A percentile compares a stretch with the other conserved stretches of the same genome.
Conservation (phyloP, 2,329 filamentous ascomycete species). For the Neoascochyta sp. region DNA sequence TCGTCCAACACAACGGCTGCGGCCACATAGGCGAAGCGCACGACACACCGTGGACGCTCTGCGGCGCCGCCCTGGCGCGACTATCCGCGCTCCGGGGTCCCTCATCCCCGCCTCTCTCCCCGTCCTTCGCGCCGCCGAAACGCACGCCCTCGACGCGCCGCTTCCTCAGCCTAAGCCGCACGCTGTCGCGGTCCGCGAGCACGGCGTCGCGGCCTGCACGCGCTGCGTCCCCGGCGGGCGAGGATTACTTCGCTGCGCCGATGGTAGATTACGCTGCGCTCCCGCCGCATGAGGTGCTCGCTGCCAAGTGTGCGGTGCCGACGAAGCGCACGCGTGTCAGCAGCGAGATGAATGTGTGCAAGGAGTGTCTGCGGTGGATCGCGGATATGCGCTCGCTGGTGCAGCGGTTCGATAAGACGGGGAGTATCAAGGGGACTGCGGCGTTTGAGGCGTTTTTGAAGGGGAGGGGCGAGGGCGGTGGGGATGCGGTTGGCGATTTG, state of each 20-base stretch:
- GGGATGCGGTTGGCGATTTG: slow-evolving; percentile 15
- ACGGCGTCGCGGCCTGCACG: slow-evolving; percentile 20
- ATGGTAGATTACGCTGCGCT: slow-evolving; percentile 19
- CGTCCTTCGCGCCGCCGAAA: slow-evolving; percentile 14
- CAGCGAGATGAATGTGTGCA: slow-evolving; percentile 27
- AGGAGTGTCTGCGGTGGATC: slow-evolving; percentile 25
- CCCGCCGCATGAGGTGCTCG: slow-evolving; percentile 25
- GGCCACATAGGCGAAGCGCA: slow-evolving; percentile 31
- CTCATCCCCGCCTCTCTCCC: slow-evolving; percentile 24
- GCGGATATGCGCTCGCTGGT: slow-evolving; percentile 32
- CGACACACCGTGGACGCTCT: slow-evolving; percentile 27
- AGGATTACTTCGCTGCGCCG: slow-evolving; percentile 6
- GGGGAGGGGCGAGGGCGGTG: slow-evolving; percentile 17
- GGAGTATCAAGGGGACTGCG: slow-evolving; percentile 26
- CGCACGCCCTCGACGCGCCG: slow-evolving; percentile 21
- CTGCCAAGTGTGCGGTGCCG: slow-evolving; percentile 16
- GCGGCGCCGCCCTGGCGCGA: slow-evolving; percentile 18
- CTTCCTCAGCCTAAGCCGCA: slow-evolving; percentile 23
- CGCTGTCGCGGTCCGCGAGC: slow-evolving; percentile 23
- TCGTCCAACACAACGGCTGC: slow-evolving; percentile 33
- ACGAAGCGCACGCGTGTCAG: slow-evolving; percentile 21
- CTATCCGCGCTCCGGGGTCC: slow-evolving; percentile 26
- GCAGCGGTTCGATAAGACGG: slow-evolving; percentile 26
- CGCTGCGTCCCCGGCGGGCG: slow-evolving; percentile 9
- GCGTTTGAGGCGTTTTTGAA: slow-evolving; percentile 32